Percentiles rank a stretch among this genome's conserved stretches.
Conservation (phyloP, 164 flowering plant genomes). For the Tinospora cordifolia region DNA sequence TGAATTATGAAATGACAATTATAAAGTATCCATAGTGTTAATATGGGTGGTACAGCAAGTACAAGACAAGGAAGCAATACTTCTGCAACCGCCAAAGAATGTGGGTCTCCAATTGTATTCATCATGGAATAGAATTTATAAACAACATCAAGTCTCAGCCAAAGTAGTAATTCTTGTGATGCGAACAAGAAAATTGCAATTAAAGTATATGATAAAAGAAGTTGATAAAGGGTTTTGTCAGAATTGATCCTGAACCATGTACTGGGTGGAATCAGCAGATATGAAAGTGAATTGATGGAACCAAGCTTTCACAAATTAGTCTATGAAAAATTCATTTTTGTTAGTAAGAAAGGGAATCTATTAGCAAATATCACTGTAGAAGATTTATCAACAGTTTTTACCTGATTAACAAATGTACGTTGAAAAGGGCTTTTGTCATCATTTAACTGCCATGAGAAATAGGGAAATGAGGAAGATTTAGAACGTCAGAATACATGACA, state of each 20-base stretch:
- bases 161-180: background rate
- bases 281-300: background rate
- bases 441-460: slow-evolving; percentile 58
- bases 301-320: background rate
- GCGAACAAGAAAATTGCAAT: background rate
- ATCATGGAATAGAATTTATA: background rate
- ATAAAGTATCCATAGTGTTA: background rate
- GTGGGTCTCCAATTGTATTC: background rate
- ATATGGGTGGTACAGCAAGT: background rate
- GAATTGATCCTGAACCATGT: too few species aligned
- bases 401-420: slow-evolving; percentile 96
- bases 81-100: background rate
- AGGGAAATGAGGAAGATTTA: slow-evolving; percentile 7
- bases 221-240: background rate
- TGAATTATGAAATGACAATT: background rate
- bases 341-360: background rate
- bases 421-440: slow-evolving; percentile 95
- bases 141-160: background rate
- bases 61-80: background rate
- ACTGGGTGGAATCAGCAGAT: too few species aligned
- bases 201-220: background rate
- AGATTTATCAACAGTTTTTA: slow-evolving; percentile 18
- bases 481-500: background rate
- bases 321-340: background rate
- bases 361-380: background rate